Conservation (phyloP, 352 stramenopile genomes). For the Pythium aristosporum region DNA sequence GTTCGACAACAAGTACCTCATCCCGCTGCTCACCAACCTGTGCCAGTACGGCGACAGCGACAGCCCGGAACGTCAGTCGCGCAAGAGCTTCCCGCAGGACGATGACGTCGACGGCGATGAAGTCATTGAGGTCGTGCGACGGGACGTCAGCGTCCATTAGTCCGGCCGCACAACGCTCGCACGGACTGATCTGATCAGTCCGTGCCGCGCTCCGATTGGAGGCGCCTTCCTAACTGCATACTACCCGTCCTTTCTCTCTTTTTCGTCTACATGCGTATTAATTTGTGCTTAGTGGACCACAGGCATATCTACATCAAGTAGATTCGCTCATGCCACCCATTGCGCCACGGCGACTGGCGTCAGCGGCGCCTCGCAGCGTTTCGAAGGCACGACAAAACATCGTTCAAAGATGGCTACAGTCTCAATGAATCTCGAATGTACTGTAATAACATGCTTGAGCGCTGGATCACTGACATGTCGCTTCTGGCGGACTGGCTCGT, state of each 20-base stretch:
- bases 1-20: slow-evolving; percentile 88
- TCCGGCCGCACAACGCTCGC: not conserved
- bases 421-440: slow-evolving; percentile 1
- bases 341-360: not conserved
- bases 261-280: not conserved
- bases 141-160: slow-evolving; percentile 56
- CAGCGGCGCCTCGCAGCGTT: not conserved
- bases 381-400: too few relatives aligned
- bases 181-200: not conserved
- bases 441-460: not conserved
- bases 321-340: too few relatives aligned
- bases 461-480: slow-evolving; percentile 3
- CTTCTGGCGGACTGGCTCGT: slow-evolving; percentile 1
- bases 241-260: not conserved
- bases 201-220: too few relatives aligned
- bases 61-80: slow-evolving; percentile 29
- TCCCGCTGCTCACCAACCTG: slow-evolving; percentile 76
- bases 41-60: slow-evolving; percentile 53
- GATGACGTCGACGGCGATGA: slow-evolving; percentile 53
- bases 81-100: slow-evolving; percentile 49
- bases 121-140: slow-evolving; percentile 71
- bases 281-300: not conserved
- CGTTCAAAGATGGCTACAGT: slow-evolving; percentile 9
- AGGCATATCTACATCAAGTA: too few relatives aligned
- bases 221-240: not conserved